Conservation (phyloP, 345 rosid species). For the Hirschfeldia incana region DNA sequence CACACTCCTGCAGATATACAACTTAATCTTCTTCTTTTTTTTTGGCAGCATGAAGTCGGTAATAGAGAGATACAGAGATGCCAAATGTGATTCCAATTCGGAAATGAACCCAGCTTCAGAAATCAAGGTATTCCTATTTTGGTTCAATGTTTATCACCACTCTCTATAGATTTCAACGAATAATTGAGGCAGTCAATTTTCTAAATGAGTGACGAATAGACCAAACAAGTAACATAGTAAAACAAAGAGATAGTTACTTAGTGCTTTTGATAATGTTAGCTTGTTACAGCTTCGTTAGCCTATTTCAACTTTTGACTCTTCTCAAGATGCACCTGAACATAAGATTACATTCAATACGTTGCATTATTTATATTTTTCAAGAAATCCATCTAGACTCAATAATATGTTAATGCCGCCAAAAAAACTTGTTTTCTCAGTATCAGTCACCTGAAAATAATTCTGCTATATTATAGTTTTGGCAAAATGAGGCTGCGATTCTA, state of each 20-base stretch:
- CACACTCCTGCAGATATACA: conserved; percentile 5
- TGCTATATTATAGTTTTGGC: conserved; percentile 68
- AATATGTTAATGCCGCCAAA: not conserved
- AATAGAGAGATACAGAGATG: conserved; percentile 39
- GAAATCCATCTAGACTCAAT: conserved; percentile 9
- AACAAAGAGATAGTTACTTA: not conserved
- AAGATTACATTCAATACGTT: not conserved
- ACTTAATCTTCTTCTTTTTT: conserved; percentile 1
- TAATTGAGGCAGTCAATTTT: not conserved
- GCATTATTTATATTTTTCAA: not conserved
- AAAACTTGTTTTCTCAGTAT: not conserved
- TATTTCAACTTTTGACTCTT: conserved; percentile 6
- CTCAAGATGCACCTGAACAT: not conserved
- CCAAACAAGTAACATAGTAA: conserved; percentile 1
- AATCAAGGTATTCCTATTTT: conserved; percentile 25
- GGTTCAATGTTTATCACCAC: not conserved
- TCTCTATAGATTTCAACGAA: not conserved
- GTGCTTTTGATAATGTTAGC: not conserved
- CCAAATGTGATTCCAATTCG: conserved; percentile 28
- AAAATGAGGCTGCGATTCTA: conserved; percentile 68
- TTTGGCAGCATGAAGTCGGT: conserved; percentile 34
- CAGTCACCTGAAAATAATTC: conserved; percentile 20
- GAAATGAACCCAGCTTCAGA: conserved; percentile 23
- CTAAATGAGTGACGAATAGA: not conserved
- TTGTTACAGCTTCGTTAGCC: conserved; percentile 1